These are phyloP conservation scores for Citrus medica DNA, from an alignment of 345 rosid genomes.

Conservation along the genomic window DNA sequence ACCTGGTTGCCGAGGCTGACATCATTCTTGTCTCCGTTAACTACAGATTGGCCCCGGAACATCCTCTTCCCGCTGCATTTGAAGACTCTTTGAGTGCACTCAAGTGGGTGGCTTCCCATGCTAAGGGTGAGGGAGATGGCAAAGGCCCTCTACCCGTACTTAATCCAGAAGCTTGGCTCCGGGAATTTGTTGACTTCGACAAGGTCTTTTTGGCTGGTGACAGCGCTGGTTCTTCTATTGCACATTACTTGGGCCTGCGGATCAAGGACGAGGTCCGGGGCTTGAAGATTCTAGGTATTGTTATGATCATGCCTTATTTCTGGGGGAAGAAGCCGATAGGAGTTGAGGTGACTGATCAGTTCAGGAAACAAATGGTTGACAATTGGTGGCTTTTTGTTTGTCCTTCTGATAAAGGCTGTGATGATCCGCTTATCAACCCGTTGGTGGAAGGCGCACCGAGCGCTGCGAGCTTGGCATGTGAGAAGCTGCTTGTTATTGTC, in stretches of 20 bases:
- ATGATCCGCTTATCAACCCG: slow-evolving; percentile 78
- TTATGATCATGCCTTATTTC: slow-evolving; percentile 73
- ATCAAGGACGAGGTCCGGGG: slow-evolving; percentile 14
- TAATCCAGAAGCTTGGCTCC: slow-evolving; percentile 45
- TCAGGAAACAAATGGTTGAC: slow-evolving; percentile 63
- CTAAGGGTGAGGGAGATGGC: not conserved
- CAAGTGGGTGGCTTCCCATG: slow-evolving; percentile 41
- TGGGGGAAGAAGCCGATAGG: slow-evolving; percentile 67
- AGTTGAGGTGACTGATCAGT: slow-evolving; percentile 35
- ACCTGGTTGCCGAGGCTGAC: slow-evolving; percentile 50
- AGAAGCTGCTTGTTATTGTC: slow-evolving; percentile 43
- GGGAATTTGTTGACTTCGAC: slow-evolving; percentile 39
- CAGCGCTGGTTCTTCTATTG: slow-evolving; percentile 71
- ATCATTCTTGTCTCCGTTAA: slow-evolving; percentile 55
- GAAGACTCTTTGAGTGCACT: slow-evolving; percentile 77
- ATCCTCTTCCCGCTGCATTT: slow-evolving; percentile 65
- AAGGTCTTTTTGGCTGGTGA: slow-evolving; percentile 57
- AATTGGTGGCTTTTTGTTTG: slow-evolving; percentile 78
- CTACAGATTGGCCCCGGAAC: slow-evolving; percentile 72
- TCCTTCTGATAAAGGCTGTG: slow-evolving; percentile 61
- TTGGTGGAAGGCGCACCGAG: slow-evolving; percentile 50
- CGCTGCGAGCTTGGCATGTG: slow-evolving; percentile 43
- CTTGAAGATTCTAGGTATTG: slow-evolving; percentile 49
- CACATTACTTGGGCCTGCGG: slow-evolving; percentile 59
- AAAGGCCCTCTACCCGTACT: not conserved